Conservation (phyloP, 106 monocot species). For the Phalaenopsis equestris region DNA sequence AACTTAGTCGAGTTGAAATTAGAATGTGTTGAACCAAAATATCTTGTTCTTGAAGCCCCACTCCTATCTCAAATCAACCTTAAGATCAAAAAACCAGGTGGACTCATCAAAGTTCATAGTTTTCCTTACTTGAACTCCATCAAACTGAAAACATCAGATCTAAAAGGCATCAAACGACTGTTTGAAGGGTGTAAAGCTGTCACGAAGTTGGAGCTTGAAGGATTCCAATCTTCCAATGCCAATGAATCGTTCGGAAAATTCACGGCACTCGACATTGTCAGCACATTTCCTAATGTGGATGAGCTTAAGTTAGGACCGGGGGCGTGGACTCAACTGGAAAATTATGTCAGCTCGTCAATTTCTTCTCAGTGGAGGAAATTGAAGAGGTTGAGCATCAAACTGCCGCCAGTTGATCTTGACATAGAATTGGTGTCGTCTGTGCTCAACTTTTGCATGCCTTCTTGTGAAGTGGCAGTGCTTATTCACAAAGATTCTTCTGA, state of each 20-base stretch:
- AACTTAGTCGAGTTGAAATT: constrained; percentile 35
- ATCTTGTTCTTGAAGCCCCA: constrained; percentile 31
- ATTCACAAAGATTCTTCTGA: constrained; percentile 10
- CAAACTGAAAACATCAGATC: constrained; percentile 23
- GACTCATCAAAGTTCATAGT: not conserved
- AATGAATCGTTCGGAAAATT: constrained; percentile 8
- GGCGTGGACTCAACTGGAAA: constrained; percentile 19
- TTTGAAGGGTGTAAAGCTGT: constrained; percentile 13
- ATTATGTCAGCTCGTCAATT: not conserved
- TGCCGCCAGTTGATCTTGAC: constrained; percentile 7
- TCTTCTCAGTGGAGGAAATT: constrained; percentile 9
- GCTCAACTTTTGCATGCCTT: constrained; percentile 15
- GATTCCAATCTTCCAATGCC: not conserved
- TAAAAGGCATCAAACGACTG: constrained; percentile 15
- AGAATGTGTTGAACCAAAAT: constrained; percentile 37
- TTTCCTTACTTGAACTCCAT: constrained; percentile 17
- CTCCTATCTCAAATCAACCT: constrained; percentile 25
- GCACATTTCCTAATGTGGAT: constrained; percentile 19
- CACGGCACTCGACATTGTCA: constrained; percentile 10
- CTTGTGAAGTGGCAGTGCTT: constrained; percentile 26
- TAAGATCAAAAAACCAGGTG: constrained; percentile 16
- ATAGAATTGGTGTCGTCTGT: not conserved
- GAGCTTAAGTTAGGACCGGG: constrained; percentile 25
- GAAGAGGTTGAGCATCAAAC: constrained; percentile 21
- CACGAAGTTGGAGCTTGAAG: constrained; percentile 24